Base-by-base conservation (phyloP, 2,329 filamentous ascomycete genomes). In the Atkinsonella texensis region DNA sequence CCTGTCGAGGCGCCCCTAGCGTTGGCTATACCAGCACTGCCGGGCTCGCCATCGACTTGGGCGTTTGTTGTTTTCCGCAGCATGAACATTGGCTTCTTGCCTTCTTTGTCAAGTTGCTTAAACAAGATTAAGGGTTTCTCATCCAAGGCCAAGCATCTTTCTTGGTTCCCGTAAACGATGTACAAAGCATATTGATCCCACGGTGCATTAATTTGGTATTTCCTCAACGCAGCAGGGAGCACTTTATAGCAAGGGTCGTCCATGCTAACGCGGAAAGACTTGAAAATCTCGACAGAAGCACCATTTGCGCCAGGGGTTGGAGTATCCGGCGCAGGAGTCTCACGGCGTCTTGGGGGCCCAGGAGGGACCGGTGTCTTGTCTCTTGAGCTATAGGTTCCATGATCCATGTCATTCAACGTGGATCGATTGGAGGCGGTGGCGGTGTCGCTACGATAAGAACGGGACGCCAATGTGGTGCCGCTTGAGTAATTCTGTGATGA, bases 71-170 rank as follows among this genome's bases (percentile, higher is more conserved):
- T 83, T 67, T 82, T 82, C 52, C 93, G 75, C 52, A 98, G 73
- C 93, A 98, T 98, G 64, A 98, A 98, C 93, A 97, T 97, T 20
- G 93, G 93, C 66, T 97, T 98, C 70, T 94, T 86, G 46, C 93
- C 93, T 71, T 97, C 93, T 66, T 90, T 90, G 65, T 97, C 90
- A 52, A 98, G 74, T 66, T 97, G 90, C 71, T 98, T 98, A 72
- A 98, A 98, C 55, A 98, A 70, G 56, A 96, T 94, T 53, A 98
- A 73, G 10, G 93, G 93, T 62, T 94, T 91, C 70, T 98, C 93
- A 53, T 97, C 86, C 58, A 95, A 74, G 1, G 87, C 89, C 39
- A 98, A 70, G 66, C 91, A 97, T 13, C 93, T 84, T 71, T 98
- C 93, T 68, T 97, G 89, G 62, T 97, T 90, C n/a, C 93, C 93